Conservation (phyloP, 2,329 filamentous ascomycete species). For the Amesomyces nigricolor region DNA sequence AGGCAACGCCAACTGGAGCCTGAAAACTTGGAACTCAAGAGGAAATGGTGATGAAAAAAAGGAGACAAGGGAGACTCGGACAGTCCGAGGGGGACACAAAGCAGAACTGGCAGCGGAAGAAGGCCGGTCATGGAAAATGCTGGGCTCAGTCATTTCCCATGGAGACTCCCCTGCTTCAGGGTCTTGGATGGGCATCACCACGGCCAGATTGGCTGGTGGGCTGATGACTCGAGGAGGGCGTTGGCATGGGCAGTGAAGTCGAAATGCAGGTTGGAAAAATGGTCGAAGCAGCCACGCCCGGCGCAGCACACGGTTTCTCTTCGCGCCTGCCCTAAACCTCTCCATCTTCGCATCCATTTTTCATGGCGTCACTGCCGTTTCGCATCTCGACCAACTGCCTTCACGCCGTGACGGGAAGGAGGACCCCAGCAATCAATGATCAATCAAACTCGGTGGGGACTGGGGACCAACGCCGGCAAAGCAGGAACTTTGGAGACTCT, state of each 20-base stretch:
- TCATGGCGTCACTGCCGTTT: constrained; percentile 1
- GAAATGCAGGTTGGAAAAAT: background rate
- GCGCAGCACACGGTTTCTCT: constrained; percentile 6
- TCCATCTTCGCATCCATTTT: background rate
- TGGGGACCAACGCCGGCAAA: background rate
- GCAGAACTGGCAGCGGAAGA: background rate
- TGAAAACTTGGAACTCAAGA: background rate
- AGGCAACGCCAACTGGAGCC: constrained; percentile 10
- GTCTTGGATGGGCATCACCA: background rate
- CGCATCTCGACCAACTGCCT: background rate
- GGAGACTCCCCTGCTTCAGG: background rate
- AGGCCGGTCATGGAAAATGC: background rate
- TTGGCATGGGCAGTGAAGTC: background rate
- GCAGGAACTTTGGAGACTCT: background rate
- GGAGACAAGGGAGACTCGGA: background rate
- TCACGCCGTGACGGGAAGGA: background rate
- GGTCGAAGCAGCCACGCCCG: constrained; percentile 3
- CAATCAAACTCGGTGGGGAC: background rate
- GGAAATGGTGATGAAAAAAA: background rate
- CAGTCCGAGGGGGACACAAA: background rate
- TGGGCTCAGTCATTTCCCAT: background rate
- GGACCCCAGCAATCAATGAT: too few relatives aligned
- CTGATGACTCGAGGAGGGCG: background rate
- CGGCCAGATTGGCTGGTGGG: background rate
- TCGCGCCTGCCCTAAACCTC: background rate